Conservation (phyloP, 345 rosid species). For the Acer negundo region DNA sequence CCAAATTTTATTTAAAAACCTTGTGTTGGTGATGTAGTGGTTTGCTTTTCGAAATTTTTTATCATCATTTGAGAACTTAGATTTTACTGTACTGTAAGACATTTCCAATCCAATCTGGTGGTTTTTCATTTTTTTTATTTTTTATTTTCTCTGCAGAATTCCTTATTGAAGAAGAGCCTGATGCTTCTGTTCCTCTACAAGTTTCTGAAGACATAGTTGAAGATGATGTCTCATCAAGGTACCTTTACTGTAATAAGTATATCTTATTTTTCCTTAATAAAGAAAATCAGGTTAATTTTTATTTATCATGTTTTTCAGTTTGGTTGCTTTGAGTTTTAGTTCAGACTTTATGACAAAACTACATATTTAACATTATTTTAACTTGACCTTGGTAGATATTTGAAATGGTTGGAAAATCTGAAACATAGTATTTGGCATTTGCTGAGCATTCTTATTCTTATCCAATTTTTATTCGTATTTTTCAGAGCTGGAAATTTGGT, state of each 20-base stretch:
- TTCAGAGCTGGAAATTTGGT: conserved; percentile 81
- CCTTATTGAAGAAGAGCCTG: conserved; percentile 59
- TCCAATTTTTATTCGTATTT: conserved; percentile 2
- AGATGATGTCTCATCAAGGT: conserved; percentile 91
- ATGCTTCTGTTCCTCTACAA: conserved; percentile 56
- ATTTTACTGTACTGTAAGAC: neutral
- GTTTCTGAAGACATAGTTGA: conserved; percentile 72
- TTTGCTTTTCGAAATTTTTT: neutral
- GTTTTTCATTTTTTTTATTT: too few relatives aligned
- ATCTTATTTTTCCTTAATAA: neutral
- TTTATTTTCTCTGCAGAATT: conserved; percentile 42
- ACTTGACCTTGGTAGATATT: neutral
- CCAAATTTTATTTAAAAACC: neutral
- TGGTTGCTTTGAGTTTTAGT: conserved; percentile 10
- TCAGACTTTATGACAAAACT: neutral
- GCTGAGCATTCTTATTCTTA: neutral
- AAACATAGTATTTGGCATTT: neutral
- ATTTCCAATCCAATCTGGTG: conserved; percentile 13
- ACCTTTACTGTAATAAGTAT: conserved; percentile 4
- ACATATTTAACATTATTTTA: neutral
- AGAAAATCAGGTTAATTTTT: neutral
- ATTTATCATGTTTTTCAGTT: neutral
- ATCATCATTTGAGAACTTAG: neutral
- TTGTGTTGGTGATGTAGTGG: neutral
- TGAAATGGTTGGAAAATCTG: neutral